Evolutionary conservation across 2,329 filamentous ascomycete genomes (phyloP), one percentile per base, ranked within the genome.

Genomic region (Aspergillus tanneri): DNA sequence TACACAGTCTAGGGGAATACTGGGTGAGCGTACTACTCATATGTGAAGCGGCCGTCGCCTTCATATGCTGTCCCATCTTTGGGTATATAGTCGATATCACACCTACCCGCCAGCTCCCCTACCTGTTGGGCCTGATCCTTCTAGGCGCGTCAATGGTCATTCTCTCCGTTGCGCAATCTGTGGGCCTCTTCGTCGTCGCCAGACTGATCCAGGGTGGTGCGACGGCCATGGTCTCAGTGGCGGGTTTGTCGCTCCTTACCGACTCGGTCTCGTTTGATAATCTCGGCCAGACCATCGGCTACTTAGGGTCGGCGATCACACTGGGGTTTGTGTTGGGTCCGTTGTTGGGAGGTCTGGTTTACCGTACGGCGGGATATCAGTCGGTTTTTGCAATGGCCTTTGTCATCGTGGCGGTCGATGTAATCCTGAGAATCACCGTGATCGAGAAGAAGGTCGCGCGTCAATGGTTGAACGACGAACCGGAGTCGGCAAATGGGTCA

Each of bases 391-490:
- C 74, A 0, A 66, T 85, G 19, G 77, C 75, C 0, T 72, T 81
- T 39, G 76, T 70, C 0, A 63, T 86, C 7, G 61, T 86, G 1
- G 73, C 59, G 0, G 50, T 85, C 12, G 83, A 86, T 61, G 79
- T 86, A 49, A 46, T 80, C 18, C 77, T 85, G 74, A 77, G 84
- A 10, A 57, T 83, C 0, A 61, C 81, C 4, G 73, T 86, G 43
- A 74, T 86, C n/a, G 83, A 86, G 64, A 84, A 83, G 65, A 82
- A 80, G 59, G 72, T 75, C 1, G 81, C 81, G 3, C 53, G 54
- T 10, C 56, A 63, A 16, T 65, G 69, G 55, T 24, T 39, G 32
- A 19, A 40, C 7, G 47, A 49, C 8, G 25, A 9, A 10, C 25
- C 43, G 8, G 38, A 42, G 3, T 27, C 16, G 24, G 35, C 11